phyloP scores from a whole-genome alignment of 345 rosid species.

The Cochlearia excelsa region DNA sequence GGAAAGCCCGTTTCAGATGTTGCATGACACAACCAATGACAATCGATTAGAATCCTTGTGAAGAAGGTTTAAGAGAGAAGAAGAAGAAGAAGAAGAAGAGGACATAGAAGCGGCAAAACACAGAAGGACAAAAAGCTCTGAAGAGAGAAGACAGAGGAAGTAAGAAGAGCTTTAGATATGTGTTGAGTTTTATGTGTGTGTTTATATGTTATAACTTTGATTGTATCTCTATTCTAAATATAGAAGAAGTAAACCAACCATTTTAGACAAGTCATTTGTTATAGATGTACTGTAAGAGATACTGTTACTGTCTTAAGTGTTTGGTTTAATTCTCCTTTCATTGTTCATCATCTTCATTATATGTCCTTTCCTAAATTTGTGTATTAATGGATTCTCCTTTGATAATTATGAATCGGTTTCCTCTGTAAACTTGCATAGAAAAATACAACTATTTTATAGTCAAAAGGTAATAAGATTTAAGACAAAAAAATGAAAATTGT shows the following conservation, averaged over 20 bases:
- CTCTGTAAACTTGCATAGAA: neutral
- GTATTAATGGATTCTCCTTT: neutral
- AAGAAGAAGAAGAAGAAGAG: conserved; percentile 13
- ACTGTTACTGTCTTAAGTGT: conserved; percentile 23
- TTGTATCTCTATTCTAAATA: conserved; percentile 28
- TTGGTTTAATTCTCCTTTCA: conserved; percentile 28
- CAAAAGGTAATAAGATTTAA: conserved; percentile 1
- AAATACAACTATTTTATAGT: conserved; percentile 21
- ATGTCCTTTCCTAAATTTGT: neutral
- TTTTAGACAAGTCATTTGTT: too few species aligned
- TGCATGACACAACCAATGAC: conserved; percentile 44
- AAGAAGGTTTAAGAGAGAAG: conserved; percentile 6
- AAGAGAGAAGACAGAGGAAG: conserved; percentile 30
- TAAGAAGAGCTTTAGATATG: conserved; percentile 8
- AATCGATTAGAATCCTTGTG: conserved; percentile 28
- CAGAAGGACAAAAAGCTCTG: conserved; percentile 17
- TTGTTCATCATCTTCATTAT: neutral
- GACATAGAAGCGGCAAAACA: conserved; percentile 28
- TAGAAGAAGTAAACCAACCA: conserved; percentile 14
- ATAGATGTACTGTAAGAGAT: neutral
- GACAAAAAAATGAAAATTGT: conserved; percentile 42
- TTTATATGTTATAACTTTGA: conserved; percentile 3
- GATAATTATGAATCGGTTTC: neutral
- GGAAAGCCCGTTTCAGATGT: conserved; percentile 48
- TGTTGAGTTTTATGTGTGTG: conserved; percentile 43